These are phyloP conservation scores for Stentor roeselii DNA, from an alignment of 73 alveolate genomes.

Conservation along the genomic window DNA sequence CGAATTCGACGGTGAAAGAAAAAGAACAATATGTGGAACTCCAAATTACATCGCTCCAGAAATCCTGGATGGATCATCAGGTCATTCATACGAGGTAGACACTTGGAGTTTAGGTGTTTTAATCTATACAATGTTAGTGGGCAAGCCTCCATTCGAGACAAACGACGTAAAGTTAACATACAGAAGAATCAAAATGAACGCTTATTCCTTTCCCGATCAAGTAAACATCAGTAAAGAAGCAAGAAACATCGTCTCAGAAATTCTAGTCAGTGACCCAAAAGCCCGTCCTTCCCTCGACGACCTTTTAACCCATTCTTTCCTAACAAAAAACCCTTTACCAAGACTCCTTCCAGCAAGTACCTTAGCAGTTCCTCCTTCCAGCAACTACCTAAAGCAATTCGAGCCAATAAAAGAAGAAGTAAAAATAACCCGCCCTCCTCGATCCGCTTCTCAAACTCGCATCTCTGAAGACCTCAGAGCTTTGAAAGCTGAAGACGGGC, in stretches of 20 bases:
- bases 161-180: constrained; percentile 44
- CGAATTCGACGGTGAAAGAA: constrained; percentile 71
- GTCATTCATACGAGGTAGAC: constrained; percentile 67
- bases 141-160: constrained; percentile 68
- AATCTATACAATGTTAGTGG: constrained; percentile 53
- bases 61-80: constrained; percentile 34
- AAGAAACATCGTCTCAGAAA: constrained; percentile 72
- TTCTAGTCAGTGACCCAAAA: constrained; percentile 79
- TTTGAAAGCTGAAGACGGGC: neutral
- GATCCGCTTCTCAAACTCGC: neutral
- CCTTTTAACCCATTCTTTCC: constrained; percentile 46
- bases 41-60: constrained; percentile 68
- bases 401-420: neutral
- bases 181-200: constrained; percentile 44
- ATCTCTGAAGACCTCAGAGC: neutral
- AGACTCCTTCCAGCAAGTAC: constrained; percentile 93
- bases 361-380: constrained; percentile 91
- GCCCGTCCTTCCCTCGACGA: constrained; percentile 52
- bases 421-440: neutral
- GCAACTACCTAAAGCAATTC: constrained; percentile 77
- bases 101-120: constrained; percentile 65
- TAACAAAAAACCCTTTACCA: constrained; percentile 77
- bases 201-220: constrained; percentile 62
- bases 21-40: constrained; percentile 57
- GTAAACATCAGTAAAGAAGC: constrained; percentile 89